phyloP scores from a whole-genome alignment of 495 filamentous ascomycete species.

The Bathelium albidoporum region DNA sequence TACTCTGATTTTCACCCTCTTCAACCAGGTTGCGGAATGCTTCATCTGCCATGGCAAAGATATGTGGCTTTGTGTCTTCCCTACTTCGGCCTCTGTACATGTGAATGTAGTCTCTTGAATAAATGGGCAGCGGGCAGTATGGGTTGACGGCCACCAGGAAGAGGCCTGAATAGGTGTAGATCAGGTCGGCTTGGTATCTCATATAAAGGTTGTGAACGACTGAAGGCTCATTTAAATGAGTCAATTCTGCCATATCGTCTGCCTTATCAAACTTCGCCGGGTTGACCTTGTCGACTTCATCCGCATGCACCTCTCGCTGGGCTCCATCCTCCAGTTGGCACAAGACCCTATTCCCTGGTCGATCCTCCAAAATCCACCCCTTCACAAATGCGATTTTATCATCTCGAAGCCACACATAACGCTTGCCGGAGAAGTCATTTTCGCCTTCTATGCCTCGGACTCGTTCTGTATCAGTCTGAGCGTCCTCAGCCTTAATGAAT shows the following conservation, averaged over 20 bases:
- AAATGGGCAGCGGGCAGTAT: constrained; percentile 89
- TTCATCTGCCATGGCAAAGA: constrained; percentile 96
- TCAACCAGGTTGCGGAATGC: constrained; percentile 93
- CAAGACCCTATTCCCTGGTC: constrained; percentile 52
- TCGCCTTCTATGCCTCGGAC: constrained; percentile 79
- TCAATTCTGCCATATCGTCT: constrained; percentile 97
- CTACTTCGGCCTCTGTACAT: constrained; percentile 85
- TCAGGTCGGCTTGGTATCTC: constrained; percentile 88
- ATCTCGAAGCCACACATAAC: constrained; percentile 95
- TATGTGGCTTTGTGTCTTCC: constrained; percentile 94
- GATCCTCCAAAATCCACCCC: constrained; percentile 81
- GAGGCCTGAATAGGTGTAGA: constrained; percentile 97
- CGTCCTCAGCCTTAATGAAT: constrained; percentile 78
- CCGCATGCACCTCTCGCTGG: constrained; percentile 63
- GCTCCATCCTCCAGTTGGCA: constrained; percentile 93
- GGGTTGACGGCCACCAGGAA: constrained; percentile 97
- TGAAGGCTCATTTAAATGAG: constrained; percentile 93
- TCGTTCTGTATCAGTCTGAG: constrained; percentile 44
- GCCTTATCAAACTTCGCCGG: constrained; percentile 99
- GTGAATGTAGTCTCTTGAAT: constrained; percentile 91
- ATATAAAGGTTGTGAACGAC: constrained; percentile 95
- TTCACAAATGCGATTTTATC: constrained; percentile 78
- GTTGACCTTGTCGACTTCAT: constrained; percentile 95
- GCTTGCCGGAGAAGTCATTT: constrained; percentile 97
- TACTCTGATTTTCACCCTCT: constrained; percentile 93